Base-by-base conservation (phyloP, 768 basidiomycete species). In the Lactifluus pinguis region DNA sequence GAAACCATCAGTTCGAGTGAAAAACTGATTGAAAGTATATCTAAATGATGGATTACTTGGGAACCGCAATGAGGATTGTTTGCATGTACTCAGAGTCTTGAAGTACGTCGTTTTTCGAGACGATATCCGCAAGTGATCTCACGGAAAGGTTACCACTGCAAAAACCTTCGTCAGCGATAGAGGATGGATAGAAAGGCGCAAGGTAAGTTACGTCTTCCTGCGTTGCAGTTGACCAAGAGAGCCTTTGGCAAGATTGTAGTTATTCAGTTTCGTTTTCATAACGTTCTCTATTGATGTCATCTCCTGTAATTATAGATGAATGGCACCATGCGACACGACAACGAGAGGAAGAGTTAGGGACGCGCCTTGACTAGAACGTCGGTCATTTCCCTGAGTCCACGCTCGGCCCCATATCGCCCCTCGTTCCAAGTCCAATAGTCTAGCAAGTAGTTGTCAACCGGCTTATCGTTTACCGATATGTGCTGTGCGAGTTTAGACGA, bases 191-290 rank as follows among this genome's bases (percentile, higher is more conserved):
- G 50, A 39, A 58, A 17, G 42, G 34, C 17, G 50, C 62, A 54
- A 74, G 25, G 38, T n/a, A 2, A 61, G 70, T 59, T 70, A 95
- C 95, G 83, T 84, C 78, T 90, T 89, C 84, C 93, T 98, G 67
- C 97, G 85, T 70, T 95, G 92, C 80, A 98, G 85, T 69, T 92
- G 88, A 4, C 85, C 83, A 53, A 98, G 77, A 50, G 90, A 86
- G 0, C 95, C 95, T 72, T 99, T 99, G 52, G 92, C 89, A 13
- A 95, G 76, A 70, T 94, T 95, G 74, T 99, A 99, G 69, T 84
- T 87, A 67, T 86, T 89, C 44, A 93, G 75, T 74, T 97, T 98
- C 45, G 84, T 77, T 76, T 95, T 95, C 82, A 97, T 89, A 42
- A 89, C 85, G 69, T 89, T 90, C 73, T 99, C 97, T 64, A 98